Base-by-base conservation (phyloP, 139 green algal species). In the Chlamydomonas sp. region DNA sequence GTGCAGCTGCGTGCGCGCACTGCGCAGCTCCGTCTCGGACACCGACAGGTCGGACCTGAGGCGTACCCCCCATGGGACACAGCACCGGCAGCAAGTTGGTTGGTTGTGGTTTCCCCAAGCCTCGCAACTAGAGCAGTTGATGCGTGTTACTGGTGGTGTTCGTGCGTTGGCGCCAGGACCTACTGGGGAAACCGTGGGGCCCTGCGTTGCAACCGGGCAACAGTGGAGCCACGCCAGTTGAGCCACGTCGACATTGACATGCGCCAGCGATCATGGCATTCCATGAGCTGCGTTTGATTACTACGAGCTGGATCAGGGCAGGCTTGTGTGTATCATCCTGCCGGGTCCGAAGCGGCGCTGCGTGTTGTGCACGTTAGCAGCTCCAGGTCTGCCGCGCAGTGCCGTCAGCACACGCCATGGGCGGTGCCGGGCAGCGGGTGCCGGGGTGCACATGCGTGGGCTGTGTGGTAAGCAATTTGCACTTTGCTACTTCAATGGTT, bases 1-100 rank as follows among this genome's bases (percentile, higher is more conserved):
- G 3, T 81, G 14, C 69, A 89, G 85, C 85, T 89, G 85, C 4
- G 78, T 67, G 85, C 85, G 85, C 0, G 85, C 85, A 0, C 78
- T 62, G 59, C 78, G 85, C 12, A 89, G 78, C 78, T 89, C 85
- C 5, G 85, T 80, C 78, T 89, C 77, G 14, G 85, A 77, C 68
- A 81, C 85, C 8, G 78, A 85, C 60, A 89, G 78, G 85, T 89
- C 78, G 49, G 68, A 85, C 71, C 85, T 89, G 78, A 3, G 31
- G 16, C 20, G 31, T 49, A 49, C 31, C 31, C 31, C 62, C 2
- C 58, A 61, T 6, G 49, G 3, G 2, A 63, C 7, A 49, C n/a
- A 63, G 14, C 57, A 66, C 4, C 3, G 4, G 2, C 77, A 57
- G 14, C 63, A 77, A n/a, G 57, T 31, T 2, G 0, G 72, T 14